A percentile compares a stretch with the other conserved stretches of the same genome.
These are phyloP conservation scores for Saccharomycopsis capsularis DNA, from an alignment of 805 yeast species.

Conservation along the genomic window DNA sequence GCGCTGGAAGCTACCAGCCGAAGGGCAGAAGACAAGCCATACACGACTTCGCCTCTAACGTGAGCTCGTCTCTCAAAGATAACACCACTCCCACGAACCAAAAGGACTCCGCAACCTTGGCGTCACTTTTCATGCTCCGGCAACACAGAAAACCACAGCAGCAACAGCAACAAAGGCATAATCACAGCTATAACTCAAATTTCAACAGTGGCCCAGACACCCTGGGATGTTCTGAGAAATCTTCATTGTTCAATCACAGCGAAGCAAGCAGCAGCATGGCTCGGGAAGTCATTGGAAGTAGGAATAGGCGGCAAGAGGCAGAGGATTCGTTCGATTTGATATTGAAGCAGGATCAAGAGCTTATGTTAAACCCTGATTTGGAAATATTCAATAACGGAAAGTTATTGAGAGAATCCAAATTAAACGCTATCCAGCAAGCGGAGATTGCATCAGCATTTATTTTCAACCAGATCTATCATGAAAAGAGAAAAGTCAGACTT, in stretches of 20 bases:
- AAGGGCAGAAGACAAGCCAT: not conserved
- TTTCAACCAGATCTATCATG: slow-evolving; percentile 17
- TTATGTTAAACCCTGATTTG: slow-evolving; percentile 2
- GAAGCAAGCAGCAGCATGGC: not conserved
- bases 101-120: no score
- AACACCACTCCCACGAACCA: not conserved
- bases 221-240: not conserved
- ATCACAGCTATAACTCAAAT: not conserved
- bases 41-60: not conserved
- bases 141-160: not conserved
- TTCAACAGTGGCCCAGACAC: not conserved
- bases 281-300: not conserved
- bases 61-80: not conserved
- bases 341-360: not conserved
- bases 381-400: slow-evolving; percentile 16
- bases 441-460: slow-evolving; percentile 15
- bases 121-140: not conserved
- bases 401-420: slow-evolving; percentile 11
- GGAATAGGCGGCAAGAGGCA: not conserved
- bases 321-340: not conserved
- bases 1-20: not conserved
- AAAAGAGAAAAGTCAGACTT: slow-evolving; percentile 7
- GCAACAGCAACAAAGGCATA: not conserved
- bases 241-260: not conserved
- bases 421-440: slow-evolving; percentile 12